Conservation (phyloP, 345 rosid genomes). For the Mallotus nudiflorus region DNA sequence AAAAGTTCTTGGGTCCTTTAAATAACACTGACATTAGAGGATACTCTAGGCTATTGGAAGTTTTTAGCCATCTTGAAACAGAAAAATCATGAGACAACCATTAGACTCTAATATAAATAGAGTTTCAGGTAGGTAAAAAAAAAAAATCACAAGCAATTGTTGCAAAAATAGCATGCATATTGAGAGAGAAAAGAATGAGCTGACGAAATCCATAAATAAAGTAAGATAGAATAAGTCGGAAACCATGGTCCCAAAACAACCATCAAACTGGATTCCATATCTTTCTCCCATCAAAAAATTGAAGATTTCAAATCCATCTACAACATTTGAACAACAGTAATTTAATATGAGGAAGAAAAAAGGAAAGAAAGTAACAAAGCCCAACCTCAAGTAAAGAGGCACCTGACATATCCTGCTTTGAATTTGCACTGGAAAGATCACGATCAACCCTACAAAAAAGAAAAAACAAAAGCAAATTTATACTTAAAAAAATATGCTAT, state of each 20-base stretch:
- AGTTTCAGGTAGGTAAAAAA: no score
- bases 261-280: not conserved
- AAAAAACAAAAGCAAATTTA: not conserved
- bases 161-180: not conserved
- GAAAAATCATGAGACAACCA: not conserved
- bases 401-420: slow-evolving; percentile 23
- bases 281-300: not conserved
- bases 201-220: not conserved
- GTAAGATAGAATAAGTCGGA: not conserved
- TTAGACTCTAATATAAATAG: not conserved
- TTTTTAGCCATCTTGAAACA: not conserved
- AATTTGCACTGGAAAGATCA: slow-evolving; percentile 35
- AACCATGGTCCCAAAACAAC: not conserved
- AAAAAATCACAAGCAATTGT: not conserved
- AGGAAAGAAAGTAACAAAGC: slow-evolving; percentile 15
- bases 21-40: not conserved
- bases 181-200: not conserved
- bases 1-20: not conserved
- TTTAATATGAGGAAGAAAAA: not conserved
- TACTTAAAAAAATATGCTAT: no score
- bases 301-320: not conserved
- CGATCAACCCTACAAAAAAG: slow-evolving; percentile 36
- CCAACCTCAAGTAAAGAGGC: slow-evolving; percentile 37
- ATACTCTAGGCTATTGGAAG: no score
- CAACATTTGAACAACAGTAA: not conserved